phyloP scores from a whole-genome alignment of 441 rosid species.

The Daphne laureola region DNA sequence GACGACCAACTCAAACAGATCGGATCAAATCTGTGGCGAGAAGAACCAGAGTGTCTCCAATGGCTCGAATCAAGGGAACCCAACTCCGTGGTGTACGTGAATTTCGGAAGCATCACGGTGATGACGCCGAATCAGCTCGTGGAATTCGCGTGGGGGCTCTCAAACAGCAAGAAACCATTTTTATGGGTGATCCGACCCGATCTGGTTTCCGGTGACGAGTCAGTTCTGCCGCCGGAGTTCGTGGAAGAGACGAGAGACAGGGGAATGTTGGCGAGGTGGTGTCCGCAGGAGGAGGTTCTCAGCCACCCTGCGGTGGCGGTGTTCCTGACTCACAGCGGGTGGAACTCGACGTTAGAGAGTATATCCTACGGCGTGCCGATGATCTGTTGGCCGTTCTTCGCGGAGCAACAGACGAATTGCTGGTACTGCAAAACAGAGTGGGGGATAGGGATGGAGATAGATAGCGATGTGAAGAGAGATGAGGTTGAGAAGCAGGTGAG shows the following conservation, averaged over 20 bases:
- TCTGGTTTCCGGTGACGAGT: constrained; percentile 21
- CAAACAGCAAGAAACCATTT: constrained; percentile 17
- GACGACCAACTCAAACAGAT: constrained; percentile 9
- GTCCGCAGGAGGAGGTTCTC: constrained; percentile 34
- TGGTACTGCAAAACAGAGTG: constrained; percentile 22
- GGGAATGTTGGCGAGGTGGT: constrained; percentile 29
- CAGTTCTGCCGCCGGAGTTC: constrained; percentile 24
- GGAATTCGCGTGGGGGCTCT: constrained; percentile 42
- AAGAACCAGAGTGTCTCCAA: constrained; percentile 21
- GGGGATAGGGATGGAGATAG: constrained; percentile 31
- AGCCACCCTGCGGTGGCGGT: constrained; percentile 32
- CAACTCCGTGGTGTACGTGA: constrained; percentile 28
- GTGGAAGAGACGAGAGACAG: constrained; percentile 18
- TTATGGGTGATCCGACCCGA: constrained; percentile 40
- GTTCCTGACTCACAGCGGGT: constrained; percentile 37
- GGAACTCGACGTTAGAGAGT: constrained; percentile 38
- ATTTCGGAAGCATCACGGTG: constrained; percentile 38
- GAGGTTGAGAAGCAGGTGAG: constrained; percentile 27
- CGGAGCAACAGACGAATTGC: constrained; percentile 32
- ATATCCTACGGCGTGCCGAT: constrained; percentile 22
- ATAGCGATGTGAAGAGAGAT: constrained; percentile 22
- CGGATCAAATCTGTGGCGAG: constrained; percentile 31
- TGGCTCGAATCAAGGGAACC: constrained; percentile 27
- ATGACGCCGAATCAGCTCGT: constrained; percentile 18
- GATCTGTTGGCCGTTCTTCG: constrained; percentile 43